Base-by-base conservation (phyloP, 2,329 filamentous ascomycete genomes). In the Trichocomaceae sp. region DNA sequence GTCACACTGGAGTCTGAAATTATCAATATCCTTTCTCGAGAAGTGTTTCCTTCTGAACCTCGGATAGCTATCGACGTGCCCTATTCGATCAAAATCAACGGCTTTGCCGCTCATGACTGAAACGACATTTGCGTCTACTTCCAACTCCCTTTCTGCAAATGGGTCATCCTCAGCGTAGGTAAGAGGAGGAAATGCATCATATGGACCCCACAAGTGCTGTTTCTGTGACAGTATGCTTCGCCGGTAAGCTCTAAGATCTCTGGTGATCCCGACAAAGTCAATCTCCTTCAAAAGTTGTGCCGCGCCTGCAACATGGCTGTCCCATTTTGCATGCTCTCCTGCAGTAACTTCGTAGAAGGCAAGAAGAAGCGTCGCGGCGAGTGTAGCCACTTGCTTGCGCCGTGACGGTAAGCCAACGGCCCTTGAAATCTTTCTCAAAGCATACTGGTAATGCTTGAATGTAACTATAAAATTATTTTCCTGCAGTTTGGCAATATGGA, bases 291-390 rank as follows among this genome's bases (percentile, higher is more conserved):
- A 79, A 29, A 97, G 79, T 59, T 91, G 86, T 41, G 86, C 84
- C 9, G 90, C 88, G 12, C 93, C 93, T 47, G 88, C 83, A 37
- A 97, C 77, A 71, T 97, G 93, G 58, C 88, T 92, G 64, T 88
- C 93, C 93, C 93, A 99, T 69, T 96, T 96, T 54, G 87, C 84
- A 64, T 97, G 92, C 61, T 99, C 92, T 20, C 90, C 92, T 35
- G 87, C 87, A 85, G 92, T 93, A 17, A 96, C 88, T 69, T 97
- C 93, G 64, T 95, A 97, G 68, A 90, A 97, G 0, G 85, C 89
- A 7, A 99, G 79, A 7, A 97, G 75, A 35, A 96, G 76, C 0
- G 89, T 90, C 2, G 91, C 90, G 7, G 91, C 92, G n/a, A 97
- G 75, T 0, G 90, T 96, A 1, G 88, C 84, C 8, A 89, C 82